Conservation (phyloP, 2,329 filamentous ascomycete genomes). For the Domatiomyces catenatus region DNA sequence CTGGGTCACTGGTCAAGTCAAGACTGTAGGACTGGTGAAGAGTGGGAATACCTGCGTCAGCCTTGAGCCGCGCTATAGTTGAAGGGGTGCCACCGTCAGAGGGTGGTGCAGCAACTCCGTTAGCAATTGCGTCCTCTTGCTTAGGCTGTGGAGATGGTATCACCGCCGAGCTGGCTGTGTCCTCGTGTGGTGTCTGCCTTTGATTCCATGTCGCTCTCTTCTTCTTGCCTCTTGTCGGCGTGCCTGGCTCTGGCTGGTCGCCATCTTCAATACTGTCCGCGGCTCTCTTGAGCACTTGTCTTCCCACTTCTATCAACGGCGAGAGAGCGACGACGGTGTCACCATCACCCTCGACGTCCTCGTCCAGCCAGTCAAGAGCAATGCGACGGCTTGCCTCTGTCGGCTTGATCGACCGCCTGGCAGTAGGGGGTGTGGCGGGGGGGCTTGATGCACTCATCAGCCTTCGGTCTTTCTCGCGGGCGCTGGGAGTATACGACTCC, state of each 20-base stretch:
- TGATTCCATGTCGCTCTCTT: background rate
- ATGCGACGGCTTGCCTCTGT: background rate
- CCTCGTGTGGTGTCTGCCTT: background rate
- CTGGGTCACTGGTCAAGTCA: background rate
- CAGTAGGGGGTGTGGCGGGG: background rate
- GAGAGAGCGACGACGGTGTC: background rate
- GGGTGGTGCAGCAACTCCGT: background rate
- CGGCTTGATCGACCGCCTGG: background rate
- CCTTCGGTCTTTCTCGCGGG: background rate
- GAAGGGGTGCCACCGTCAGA: background rate
- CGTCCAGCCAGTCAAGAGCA: background rate
- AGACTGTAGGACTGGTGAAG: background rate
- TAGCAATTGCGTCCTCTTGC: background rate
- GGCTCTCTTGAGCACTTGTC: background rate
- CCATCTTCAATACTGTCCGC: background rate
- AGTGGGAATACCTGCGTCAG: background rate
- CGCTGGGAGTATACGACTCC: background rate
- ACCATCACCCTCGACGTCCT: background rate
- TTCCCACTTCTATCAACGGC: background rate
- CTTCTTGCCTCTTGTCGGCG: background rate
- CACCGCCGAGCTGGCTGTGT: background rate
- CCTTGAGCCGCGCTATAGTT: background rate
- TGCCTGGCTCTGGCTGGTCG: background rate
- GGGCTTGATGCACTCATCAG: background rate
- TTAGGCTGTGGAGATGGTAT: background rate